Base-by-base conservation (phyloP, 2,329 filamentous ascomycete genomes). In the Trichoderma sp. region DNA sequence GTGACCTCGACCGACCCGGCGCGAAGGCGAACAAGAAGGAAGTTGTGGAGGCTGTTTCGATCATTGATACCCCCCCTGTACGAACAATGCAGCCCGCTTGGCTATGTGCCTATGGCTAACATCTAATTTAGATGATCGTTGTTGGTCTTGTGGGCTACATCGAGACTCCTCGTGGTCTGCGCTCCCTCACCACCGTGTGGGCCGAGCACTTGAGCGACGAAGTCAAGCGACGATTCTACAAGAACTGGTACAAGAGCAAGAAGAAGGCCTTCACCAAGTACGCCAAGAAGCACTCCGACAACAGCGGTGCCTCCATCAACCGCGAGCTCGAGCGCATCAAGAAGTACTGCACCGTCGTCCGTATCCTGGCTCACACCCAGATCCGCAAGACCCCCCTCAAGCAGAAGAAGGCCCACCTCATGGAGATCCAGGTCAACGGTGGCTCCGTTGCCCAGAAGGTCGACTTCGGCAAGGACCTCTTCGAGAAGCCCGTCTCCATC, bases 201-300 rank as follows among this genome's bases (percentile, higher is more conserved):
- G 95, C 95, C 80, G 95, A 98, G 90, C 95, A 99, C 84, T 85
- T 99, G 84, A 92, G 92, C 85, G 95, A 99, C 84, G 95, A 98
- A 87, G 82, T 99, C 84, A 97, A 97, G 91, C 92, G 95, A 80
- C 92, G 95, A 82, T 99, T 99, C 93, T 99, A 99, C 92, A 98
- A 98, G 93, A 99, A 99, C 92, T 99, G 95, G 95, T 99, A 99
- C 92, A 97, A 97, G 92, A 93, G 90, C 89, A 99, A 99, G 94
- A 98, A 97, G 93, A 99, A 99, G 94, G 95, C 95, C 72, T 99
- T 99, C 89, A 99, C 95, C 89, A 97, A 97, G 89, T 99, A 99
- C 87, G 93, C 95, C 88, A 99, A 98, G 93, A 94, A 97, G 90
- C 93, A 98, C 91, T 93, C 94, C 73, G 94, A 98, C 88, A 90